These are phyloP conservation scores for sorghum (Sorghum bicolor) DNA, from an alignment of 176 grass and related monocot species.

Conservation along the genomic window DNA sequence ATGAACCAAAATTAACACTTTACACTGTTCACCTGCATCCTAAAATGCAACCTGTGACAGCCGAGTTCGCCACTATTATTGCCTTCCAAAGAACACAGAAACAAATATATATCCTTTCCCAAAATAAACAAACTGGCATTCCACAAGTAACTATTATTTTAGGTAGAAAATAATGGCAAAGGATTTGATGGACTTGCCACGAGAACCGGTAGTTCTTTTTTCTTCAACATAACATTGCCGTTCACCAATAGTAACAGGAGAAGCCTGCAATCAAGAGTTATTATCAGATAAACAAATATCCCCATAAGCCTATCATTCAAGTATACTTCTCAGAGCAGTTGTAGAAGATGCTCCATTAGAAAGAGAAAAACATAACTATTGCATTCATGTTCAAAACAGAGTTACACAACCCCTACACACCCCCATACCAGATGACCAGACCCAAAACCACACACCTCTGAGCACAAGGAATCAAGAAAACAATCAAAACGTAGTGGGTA, in stretches of 20 bases:
- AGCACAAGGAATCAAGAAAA: background rate
- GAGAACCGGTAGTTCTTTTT: slow-evolving; percentile 72
- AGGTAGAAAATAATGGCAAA: background rate
- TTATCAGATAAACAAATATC: slow-evolving; percentile 12
- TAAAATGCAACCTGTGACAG: background rate
- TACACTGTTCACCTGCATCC: background rate
- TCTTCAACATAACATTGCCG: slow-evolving; percentile 69
- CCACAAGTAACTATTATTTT: background rate
- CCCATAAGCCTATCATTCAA: slow-evolving; percentile 8
- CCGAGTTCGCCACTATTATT: background rate
- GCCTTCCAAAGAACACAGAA: background rate
- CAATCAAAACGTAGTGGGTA: background rate
- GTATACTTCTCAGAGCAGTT: background rate
- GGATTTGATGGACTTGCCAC: slow-evolving; percentile 46
- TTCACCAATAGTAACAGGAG: slow-evolving; percentile 74
- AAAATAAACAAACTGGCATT: background rate
- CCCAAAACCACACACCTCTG: background rate
- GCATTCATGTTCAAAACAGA: background rate
- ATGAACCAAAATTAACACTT: slow-evolving; percentile 7
- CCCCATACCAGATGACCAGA: background rate
- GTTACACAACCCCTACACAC: background rate
- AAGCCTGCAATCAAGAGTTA: slow-evolving; percentile 53
- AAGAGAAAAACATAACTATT: background rate
- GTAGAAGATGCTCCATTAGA: background rate
- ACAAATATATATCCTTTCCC: background rate